Percentiles rank a stretch among this genome's conserved stretches.
These are phyloP conservation scores for Penicillium psychrosexuale DNA, from an alignment of 2,329 filamentous ascomycete species.

Conservation along the genomic window DNA sequence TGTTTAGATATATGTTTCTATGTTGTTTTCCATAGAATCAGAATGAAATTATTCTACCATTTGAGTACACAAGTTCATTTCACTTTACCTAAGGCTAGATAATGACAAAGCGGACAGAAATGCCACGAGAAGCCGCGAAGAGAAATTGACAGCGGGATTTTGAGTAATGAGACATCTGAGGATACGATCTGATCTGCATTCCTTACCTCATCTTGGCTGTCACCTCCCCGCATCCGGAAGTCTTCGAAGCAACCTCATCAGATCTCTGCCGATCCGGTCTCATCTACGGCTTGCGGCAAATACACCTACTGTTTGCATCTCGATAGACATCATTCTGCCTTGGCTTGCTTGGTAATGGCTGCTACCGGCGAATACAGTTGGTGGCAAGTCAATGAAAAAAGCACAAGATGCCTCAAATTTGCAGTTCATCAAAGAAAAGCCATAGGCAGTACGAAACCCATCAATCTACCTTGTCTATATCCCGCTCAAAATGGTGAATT, in stretches of 20 bases:
- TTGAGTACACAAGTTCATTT: not conserved
- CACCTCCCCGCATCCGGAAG: slow-evolving; percentile 4
- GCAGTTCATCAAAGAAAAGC: not conserved
- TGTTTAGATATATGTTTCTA: not conserved
- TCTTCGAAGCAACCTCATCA: not conserved
- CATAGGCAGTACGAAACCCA: not conserved
- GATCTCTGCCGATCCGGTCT: not conserved
- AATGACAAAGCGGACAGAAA: not conserved
- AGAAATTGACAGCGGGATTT: not conserved
- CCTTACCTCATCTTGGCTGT: not conserved
- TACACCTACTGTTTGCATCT: slow-evolving; percentile 1
- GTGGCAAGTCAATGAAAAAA: not conserved
- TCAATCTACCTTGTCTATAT: not conserved
- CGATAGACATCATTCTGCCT: not conserved
- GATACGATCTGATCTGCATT: no score
- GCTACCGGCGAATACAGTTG: not conserved
- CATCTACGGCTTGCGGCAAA: not conserved
- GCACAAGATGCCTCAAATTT: not conserved
- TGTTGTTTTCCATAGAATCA: not conserved
- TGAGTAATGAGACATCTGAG: not conserved
- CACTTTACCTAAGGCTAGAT: not conserved
- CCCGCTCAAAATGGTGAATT: slow-evolving; percentile 22
- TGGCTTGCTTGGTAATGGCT: not conserved
- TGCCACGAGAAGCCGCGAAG: not conserved
- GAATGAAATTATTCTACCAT: not conserved